phyloP scores from a whole-genome alignment of 306 rosid species.

The Vigna trinervia region DNA sequence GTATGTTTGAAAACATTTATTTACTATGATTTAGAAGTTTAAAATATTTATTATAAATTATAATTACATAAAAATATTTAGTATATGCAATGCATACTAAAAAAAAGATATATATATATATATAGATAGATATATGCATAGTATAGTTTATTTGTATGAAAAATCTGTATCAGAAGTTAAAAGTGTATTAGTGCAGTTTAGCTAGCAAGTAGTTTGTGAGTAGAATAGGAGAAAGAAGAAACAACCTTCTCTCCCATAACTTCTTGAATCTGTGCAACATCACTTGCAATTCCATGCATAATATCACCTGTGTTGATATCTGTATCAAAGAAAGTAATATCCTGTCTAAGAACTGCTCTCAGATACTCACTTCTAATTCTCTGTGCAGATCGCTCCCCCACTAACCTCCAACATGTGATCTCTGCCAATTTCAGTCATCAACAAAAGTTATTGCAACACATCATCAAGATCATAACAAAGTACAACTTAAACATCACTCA shows the following conservation, averaged over 20 bases:
- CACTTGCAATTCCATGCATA: conserved; percentile 95
- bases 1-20: too few species aligned
- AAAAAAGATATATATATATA: too few species aligned
- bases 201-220: background rate
- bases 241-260: conserved; percentile 97
- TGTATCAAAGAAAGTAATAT: conserved; percentile 72
- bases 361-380: conserved; percentile 78
- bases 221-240: background rate
- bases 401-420: conserved; percentile 93
- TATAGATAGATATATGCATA: too few species aligned
- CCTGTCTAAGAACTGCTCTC: conserved; percentile 81
- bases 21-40: too few species aligned
- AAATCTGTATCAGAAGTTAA: too few species aligned
- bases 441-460: conserved; percentile 20
- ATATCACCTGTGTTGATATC: conserved; percentile 73
- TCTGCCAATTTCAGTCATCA: conserved; percentile 60
- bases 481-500: background rate
- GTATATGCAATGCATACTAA: too few species aligned
- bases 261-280: conserved; percentile 95
- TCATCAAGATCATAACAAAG: background rate
- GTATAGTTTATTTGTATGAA: too few species aligned
- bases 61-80: too few species aligned
- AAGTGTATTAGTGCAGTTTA: background rate
- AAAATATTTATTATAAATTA: too few species aligned
- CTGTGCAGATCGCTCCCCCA: conserved; percentile 86